Evolutionary conservation across 2,329 filamentous ascomycete species (phyloP), one percentile per base, ranked within the genome.

Genomic region (Cladosporium velox): DNA sequence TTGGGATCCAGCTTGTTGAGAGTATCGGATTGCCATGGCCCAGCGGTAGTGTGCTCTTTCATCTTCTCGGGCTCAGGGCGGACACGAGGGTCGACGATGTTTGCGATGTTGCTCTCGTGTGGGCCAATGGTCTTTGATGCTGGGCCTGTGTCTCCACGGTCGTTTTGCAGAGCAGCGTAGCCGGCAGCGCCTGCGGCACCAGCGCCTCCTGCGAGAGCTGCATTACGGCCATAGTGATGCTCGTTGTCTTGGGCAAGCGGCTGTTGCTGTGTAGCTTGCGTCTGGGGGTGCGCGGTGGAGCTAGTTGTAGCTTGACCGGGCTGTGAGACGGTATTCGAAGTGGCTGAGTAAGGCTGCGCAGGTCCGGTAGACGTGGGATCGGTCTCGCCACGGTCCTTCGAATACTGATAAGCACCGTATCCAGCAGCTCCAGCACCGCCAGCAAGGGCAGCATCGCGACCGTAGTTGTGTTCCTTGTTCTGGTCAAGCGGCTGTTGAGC

Each of bases 161-260:
- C 69, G 38, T 70, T 70, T 44, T 77, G 68, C 1, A 69, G 70
- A 15, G 73, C 72, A 59, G 79, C 75, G 59, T 79, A 74, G 0
- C 73, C 77, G 10, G 66, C 70, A 32, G 65, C 61, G 5, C 67
- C 69, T 35, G 71, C 69, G 28, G 70, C 72, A 4, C 72, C 75
- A 14, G 70, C 73, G 26, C 73, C 75, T n/a, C 71, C 74, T 26
- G 62, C 75, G 11, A 75, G 49, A 11, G 74, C 75, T n/a, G 74
- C 72, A 61, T 76, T 72, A 18, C 73, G 72, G 15, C 71, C 73
- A 30, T 72, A 67, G 47, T 75, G 73, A 52, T 71, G 70, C 24
- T 72, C 67, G 2, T 47, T 59, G 7, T 61, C 32, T n/a, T 69
- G 58, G 47, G 24, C 26, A 26, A 52, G 41, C 2, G 57, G 14